A percentile compares a stretch with the other conserved stretches of the same genome.
Conservation (phyloP, 495 filamentous ascomycete species). For the Aspergillus carlsbadensis region DNA sequence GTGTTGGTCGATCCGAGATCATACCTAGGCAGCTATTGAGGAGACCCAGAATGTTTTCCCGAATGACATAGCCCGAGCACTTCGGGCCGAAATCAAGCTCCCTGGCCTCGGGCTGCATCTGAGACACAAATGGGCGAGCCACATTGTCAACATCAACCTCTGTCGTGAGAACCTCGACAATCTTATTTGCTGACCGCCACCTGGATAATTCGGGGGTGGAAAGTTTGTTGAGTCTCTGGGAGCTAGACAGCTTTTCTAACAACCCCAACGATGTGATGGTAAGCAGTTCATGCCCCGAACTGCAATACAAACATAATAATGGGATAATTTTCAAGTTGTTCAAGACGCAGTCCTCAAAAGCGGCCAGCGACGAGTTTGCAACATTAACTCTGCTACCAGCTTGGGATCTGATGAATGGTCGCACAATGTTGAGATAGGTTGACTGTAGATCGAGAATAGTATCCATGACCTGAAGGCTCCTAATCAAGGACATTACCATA, state of each 20-base stretch:
- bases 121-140: conserved; percentile 61
- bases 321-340: conserved; percentile 74
- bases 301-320: conserved; percentile 78
- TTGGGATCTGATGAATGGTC: conserved; percentile 66
- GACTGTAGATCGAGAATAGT: conserved; percentile 80
- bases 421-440: conserved; percentile 85
- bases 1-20: conserved; percentile 68
- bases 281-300: conserved; percentile 72
- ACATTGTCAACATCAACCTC: conserved; percentile 69
- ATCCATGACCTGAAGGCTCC: conserved; percentile 76
- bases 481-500: conserved; percentile 68
- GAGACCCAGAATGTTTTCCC: conserved; percentile 76
- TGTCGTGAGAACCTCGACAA: conserved; percentile 73
- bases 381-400: conserved; percentile 48
- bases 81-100: conserved; percentile 64
- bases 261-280: conserved; percentile 75
- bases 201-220: conserved; percentile 41
- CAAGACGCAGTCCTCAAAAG: conserved; percentile 89
- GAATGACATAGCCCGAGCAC: conserved; percentile 69
- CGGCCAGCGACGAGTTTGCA: conserved; percentile 70
- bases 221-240: conserved; percentile 66
- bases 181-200: conserved; percentile 68
- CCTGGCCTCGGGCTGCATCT: conserved; percentile 57
- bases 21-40: conserved; percentile 73
- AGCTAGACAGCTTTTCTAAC: conserved; percentile 80